Evolutionary conservation across 164 flowering plant genomes (phyloP).

Genomic region (Malania oleifera): DNA sequence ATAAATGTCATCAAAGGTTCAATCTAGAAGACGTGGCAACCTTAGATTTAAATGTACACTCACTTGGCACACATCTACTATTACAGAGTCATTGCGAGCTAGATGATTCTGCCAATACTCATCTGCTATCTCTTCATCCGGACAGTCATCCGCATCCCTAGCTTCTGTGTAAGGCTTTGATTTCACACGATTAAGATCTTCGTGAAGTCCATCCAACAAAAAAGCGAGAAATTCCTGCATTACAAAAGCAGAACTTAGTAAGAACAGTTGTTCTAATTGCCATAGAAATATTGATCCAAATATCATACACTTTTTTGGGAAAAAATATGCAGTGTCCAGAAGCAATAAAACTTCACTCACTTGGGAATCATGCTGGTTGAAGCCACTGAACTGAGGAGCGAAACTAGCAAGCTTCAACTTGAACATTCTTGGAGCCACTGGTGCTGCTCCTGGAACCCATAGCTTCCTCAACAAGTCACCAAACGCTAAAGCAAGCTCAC

Average conservation of each 20-base stretch:
- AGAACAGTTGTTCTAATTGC: not conserved
- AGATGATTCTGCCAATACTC: conserved; percentile 85
- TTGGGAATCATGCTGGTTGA: conserved; percentile 95
- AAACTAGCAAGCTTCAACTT: conserved; percentile 77
- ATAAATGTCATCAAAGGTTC: no score
- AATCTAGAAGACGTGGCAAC: no score
- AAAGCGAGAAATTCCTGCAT: conserved; percentile 86
- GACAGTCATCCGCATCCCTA: conserved; percentile 70
- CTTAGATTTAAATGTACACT: conserved; percentile 19
- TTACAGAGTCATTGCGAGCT: conserved; percentile 86
- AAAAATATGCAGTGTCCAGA: no score
- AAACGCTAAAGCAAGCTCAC: conserved; percentile 89
- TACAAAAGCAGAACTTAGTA: not conserved
- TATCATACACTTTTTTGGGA: not conserved
- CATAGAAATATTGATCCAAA: not conserved
- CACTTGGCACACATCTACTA: conserved; percentile 89
- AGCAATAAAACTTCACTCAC: conserved; percentile 35
- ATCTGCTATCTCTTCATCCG: conserved; percentile 78
- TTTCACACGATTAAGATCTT: conserved; percentile 91
- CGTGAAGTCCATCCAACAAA: conserved; percentile 91
- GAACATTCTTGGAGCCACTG: conserved; percentile 67
- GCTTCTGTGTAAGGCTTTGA: conserved; percentile 82
- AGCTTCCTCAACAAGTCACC: conserved; percentile 78
- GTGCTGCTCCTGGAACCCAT: conserved; percentile 78
- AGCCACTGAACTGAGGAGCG: conserved; percentile 90